These are phyloP conservation scores for Fennellomyces sp. DNA, from an alignment of 371 early-diverging fungal genomes.

Conservation along the genomic window DNA sequence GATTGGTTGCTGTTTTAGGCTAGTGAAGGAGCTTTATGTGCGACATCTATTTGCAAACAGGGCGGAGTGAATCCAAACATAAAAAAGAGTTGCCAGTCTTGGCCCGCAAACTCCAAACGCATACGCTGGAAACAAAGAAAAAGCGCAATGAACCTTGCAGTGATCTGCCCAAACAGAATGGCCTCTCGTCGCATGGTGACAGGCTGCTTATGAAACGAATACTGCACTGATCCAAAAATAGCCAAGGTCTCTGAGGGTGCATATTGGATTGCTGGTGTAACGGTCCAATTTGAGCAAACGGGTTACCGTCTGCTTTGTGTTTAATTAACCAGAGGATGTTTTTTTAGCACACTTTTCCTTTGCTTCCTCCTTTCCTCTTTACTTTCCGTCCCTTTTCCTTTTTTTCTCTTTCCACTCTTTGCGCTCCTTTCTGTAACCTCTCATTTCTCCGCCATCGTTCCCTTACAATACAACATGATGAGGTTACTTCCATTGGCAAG, in stretches of 20 bases:
- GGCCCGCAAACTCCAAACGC: no score
- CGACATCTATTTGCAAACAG: no score
- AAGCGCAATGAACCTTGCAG: no score
- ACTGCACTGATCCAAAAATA: constrained; percentile 2
- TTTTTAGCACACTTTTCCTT: neutral
- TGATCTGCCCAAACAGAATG: no score
- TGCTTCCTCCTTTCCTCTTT: neutral
- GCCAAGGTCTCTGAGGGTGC: no score
- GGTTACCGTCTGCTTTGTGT: no score
- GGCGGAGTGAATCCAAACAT: no score
- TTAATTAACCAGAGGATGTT: neutral
- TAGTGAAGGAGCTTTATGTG: neutral
- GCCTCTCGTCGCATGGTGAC: neutral
- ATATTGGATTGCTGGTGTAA: neutral
- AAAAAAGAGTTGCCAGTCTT: neutral
- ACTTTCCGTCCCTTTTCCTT: neutral
- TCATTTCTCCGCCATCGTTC: neutral
- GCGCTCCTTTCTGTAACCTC: neutral
- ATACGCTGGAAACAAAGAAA: no score
- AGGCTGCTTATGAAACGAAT: neutral
- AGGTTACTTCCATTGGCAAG: constrained; percentile 34
- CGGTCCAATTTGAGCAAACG: neutral
- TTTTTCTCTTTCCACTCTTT: constrained; percentile 5
- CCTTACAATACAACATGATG: constrained; percentile 21
- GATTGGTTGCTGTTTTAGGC: neutral